Evolutionary conservation across 1,139 yeast genomes (phyloP).

Genomic region (Candida sojae): DNA sequence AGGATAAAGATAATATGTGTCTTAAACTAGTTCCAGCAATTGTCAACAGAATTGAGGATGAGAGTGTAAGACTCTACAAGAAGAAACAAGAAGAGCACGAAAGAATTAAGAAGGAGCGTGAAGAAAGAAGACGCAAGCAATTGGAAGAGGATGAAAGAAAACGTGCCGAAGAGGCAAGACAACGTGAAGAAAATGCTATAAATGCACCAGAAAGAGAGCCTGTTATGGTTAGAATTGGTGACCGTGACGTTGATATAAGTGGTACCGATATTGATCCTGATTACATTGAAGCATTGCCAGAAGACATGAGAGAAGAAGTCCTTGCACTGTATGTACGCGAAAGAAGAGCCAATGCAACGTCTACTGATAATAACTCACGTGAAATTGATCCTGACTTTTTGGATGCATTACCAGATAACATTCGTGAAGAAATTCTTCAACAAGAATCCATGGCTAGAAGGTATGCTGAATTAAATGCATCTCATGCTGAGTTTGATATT

Average conservation of each 20-base stretch:
- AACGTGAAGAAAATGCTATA: constrained; percentile 30
- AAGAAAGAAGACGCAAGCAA: constrained; percentile 26
- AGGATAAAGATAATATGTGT: constrained; percentile 39
- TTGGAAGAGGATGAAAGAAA: constrained; percentile 36
- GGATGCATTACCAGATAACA: constrained; percentile 74
- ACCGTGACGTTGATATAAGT: constrained; percentile 78
- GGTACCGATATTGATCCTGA: constrained; percentile 93
- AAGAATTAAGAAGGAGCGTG: constrained; percentile 29
- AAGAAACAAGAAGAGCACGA: constrained; percentile 34
- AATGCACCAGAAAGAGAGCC: constrained; percentile 38
- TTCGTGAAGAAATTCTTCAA: constrained; percentile 71
- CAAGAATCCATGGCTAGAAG: constrained; percentile 61
- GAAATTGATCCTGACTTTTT: constrained; percentile 83
- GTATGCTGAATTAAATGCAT: constrained; percentile 27
- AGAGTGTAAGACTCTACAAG: constrained; percentile 35
- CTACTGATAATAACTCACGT: constrained; percentile 45
- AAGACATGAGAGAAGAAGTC: constrained; percentile 91
- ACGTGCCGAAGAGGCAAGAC: constrained; percentile 38
- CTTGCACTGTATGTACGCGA: constrained; percentile 85
- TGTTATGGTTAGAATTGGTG: constrained; percentile 73
- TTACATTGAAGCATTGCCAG: constrained; percentile 87
- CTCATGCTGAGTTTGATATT: constrained; percentile 25
- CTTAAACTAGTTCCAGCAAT: constrained; percentile 52
- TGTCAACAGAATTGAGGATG: constrained; percentile 52
- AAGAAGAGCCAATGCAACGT: constrained; percentile 53